Evolutionary conservation across 2,329 filamentous ascomycete species (phyloP).

Genomic region (Chaetomium sp.): DNA sequence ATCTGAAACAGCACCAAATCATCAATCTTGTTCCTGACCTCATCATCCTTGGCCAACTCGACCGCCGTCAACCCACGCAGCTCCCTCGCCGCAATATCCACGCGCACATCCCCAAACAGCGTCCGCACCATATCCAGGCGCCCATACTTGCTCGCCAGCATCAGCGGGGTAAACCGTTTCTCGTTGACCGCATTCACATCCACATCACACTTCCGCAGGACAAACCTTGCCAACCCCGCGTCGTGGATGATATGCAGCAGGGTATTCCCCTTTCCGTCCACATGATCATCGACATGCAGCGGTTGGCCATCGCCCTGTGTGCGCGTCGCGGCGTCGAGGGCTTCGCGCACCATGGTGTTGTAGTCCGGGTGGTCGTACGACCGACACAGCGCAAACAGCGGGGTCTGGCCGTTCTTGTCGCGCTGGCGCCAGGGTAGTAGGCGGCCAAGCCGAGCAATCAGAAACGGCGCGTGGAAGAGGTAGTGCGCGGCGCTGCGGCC

Average conservation of each 20-base stretch:
- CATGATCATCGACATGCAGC: slow-evolving; percentile 87
- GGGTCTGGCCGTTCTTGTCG: slow-evolving; percentile 97
- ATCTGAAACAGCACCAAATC: slow-evolving; percentile 81
- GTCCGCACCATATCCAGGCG: slow-evolving; percentile 86
- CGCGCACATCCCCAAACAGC: slow-evolving; percentile 79
- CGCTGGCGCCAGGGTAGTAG: slow-evolving; percentile 82
- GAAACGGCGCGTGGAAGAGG: slow-evolving; percentile 78
- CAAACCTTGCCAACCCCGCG: slow-evolving; percentile 63
- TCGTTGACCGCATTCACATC: slow-evolving; percentile 95
- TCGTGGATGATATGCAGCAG: slow-evolving; percentile 94
- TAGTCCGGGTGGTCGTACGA: slow-evolving; percentile 93
- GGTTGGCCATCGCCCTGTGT: slow-evolving; percentile 71
- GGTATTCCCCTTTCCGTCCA: slow-evolving; percentile 89
- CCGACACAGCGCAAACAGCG: slow-evolving; percentile 86
- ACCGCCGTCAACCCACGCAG: slow-evolving; percentile 85
- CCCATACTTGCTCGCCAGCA: slow-evolving; percentile 98
- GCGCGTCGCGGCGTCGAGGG: slow-evolving; percentile 64
- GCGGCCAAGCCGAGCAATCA: slow-evolving; percentile 71
- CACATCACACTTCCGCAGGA: slow-evolving; percentile 81
- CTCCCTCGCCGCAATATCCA: slow-evolving; percentile 80
- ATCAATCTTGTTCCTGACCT: slow-evolving; percentile 92
- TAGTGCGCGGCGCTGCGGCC: slow-evolving; percentile 93
- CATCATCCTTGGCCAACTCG: slow-evolving; percentile 95
- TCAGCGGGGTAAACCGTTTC: slow-evolving; percentile 87
- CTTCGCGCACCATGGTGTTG: slow-evolving; percentile 76